Percentiles rank a stretch among this genome's conserved stretches.
Conservation (phyloP, 179 eudicot species). For the Nepenthes alata region DNA sequence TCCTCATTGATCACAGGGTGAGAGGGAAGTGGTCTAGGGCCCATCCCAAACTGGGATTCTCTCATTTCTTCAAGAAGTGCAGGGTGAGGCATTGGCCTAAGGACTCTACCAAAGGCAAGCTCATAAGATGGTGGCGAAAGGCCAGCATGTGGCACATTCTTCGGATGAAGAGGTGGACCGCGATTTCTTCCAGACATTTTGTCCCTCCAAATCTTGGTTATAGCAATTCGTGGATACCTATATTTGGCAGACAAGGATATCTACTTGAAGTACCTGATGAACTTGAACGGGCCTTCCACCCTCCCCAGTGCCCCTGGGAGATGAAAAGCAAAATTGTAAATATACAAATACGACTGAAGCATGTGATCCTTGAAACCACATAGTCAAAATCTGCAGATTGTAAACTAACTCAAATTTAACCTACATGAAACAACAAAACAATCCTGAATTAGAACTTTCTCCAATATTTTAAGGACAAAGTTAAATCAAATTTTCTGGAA, state of each 20-base stretch:
- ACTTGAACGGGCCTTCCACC: too few relatives aligned
- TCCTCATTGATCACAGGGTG: slow-evolving; percentile 77
- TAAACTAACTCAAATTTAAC: too few relatives aligned
- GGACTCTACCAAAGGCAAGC: slow-evolving; percentile 37
- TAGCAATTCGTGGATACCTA: background rate
- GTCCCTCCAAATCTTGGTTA: background rate
- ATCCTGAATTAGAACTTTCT: too few relatives aligned
- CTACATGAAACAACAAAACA: too few relatives aligned
- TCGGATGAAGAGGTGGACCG: slow-evolving; percentile 51
- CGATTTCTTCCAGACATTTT: slow-evolving; percentile 66
- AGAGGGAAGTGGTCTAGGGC: slow-evolving; percentile 55
- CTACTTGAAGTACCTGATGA: too few relatives aligned
- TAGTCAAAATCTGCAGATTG: too few relatives aligned
- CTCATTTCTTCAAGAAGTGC: slow-evolving; percentile 66
- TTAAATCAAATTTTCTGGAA: too few relatives aligned
- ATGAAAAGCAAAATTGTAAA: too few relatives aligned
- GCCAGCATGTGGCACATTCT: slow-evolving; percentile 44
- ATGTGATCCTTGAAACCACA: too few relatives aligned
- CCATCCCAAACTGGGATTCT: slow-evolving; percentile 58
- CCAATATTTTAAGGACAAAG: too few relatives aligned
- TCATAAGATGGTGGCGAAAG: slow-evolving; percentile 40
- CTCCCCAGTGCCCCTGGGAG: too few relatives aligned
- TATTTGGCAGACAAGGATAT: background rate
- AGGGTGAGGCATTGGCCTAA: slow-evolving; percentile 49
- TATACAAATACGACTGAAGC: too few relatives aligned